Evolutionary conservation across 768 basidiomycete species (phyloP).

Genomic region (Termitomyces sp.): DNA sequence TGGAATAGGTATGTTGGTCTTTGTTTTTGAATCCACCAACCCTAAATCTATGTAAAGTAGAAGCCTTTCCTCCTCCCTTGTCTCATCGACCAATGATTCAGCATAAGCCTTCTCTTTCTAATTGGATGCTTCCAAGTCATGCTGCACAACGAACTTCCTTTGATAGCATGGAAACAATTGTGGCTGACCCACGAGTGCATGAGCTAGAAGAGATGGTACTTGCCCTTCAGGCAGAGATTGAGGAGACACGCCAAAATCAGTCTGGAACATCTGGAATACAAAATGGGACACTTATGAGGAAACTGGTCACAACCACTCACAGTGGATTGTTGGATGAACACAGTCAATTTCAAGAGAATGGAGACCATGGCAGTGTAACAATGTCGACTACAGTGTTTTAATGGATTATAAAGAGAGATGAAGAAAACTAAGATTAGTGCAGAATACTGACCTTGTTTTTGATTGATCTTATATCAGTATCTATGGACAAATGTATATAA

Average conservation of each 20-base stretch:
- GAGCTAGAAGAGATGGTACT: background rate
- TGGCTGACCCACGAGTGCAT: background rate
- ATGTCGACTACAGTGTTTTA: background rate
- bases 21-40: background rate
- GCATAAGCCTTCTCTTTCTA: background rate
- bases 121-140: background rate
- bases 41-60: background rate
- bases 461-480: too few relatives aligned
- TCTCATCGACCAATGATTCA: background rate
- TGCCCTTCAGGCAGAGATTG: background rate
- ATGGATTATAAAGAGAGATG: background rate
- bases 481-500: too few relatives aligned
- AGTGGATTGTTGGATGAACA: background rate
- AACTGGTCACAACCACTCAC: background rate
- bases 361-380: background rate
- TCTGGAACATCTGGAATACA: background rate
- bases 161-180: background rate
- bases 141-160: background rate
- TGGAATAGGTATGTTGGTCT: too few relatives aligned
- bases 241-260: background rate
- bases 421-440: too few relatives aligned
- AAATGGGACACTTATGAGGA: background rate
- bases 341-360: background rate
- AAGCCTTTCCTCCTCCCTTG: background rate
- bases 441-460: too few relatives aligned